phyloP scores from a whole-genome alignment of 2,329 filamentous ascomycete species.

The Trichoderma sp. region DNA sequence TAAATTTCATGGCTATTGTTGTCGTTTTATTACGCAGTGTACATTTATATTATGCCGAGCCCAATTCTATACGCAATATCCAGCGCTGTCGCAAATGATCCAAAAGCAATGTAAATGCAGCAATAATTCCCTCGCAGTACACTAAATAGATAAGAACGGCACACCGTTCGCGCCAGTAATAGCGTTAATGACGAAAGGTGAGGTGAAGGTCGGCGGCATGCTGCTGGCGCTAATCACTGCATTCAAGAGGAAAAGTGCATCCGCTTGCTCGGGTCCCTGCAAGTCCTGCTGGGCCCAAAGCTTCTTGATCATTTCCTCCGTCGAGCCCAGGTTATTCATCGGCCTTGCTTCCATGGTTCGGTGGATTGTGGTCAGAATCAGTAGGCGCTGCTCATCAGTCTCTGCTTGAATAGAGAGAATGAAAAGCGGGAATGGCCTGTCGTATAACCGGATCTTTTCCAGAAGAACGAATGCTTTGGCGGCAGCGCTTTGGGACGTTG shows the following conservation, averaged over 20 bases:
- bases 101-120: background rate
- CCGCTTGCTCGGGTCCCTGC: constrained; percentile 18
- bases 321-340: constrained; percentile 1
- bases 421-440: constrained; percentile 12
- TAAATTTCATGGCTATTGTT: background rate
- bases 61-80: background rate
- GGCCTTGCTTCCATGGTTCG: constrained; percentile 4
- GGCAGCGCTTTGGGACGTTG: background rate
- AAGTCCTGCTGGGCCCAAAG: constrained; percentile 21
- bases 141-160: constrained; percentile 7
- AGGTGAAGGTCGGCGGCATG: constrained; percentile 18
- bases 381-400: constrained; percentile 9
- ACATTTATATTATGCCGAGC: background rate
- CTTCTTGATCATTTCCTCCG: constrained; percentile 15
- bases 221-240: constrained; percentile 17
- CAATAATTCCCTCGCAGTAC: background rate
- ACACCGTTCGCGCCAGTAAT: constrained; percentile 1
- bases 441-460: constrained; percentile 8
- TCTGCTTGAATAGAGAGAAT: constrained; percentile 15
- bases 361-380: constrained; percentile 3
- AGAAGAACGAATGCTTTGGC: constrained; percentile 10
- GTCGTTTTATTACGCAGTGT: background rate
- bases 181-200: constrained; percentile 1
- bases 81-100: background rate
- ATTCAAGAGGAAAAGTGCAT: constrained; percentile 16